These are phyloP conservation scores for Starmerella tilneyi DNA, from an alignment of 805 yeast genomes.

Conservation along the genomic window DNA sequence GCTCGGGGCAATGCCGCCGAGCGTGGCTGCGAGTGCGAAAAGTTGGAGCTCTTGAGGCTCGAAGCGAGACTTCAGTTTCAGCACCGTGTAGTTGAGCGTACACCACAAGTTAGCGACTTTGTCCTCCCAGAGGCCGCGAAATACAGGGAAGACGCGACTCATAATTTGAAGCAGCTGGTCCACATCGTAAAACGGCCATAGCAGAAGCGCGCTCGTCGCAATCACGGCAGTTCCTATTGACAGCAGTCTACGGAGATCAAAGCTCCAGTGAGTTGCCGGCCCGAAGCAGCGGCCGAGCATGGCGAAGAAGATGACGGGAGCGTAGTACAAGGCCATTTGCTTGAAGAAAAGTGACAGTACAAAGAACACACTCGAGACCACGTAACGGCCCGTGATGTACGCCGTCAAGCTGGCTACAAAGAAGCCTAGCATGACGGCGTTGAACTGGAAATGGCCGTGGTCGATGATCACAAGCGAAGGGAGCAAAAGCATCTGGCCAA, in stretches of 20 bases:
- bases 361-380: conserved; percentile 65
- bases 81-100: conserved; percentile 57
- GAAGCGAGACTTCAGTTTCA: conserved; percentile 57
- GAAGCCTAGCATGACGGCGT: conserved; percentile 87
- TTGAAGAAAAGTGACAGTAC: conserved; percentile 72
- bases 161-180: conserved; percentile 47
- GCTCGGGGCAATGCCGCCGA: conserved; percentile 46
- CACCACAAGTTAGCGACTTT: conserved; percentile 98
- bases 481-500: conserved; percentile 71
- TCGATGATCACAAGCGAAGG: conserved; percentile 78
- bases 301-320: conserved; percentile 79
- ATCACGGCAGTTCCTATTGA: conserved; percentile 57
- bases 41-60: conserved; percentile 48
- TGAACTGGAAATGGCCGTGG: conserved; percentile 96
- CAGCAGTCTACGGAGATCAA: conserved; percentile 36
- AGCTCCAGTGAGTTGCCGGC: conserved; percentile 11
- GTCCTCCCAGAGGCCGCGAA: conserved; percentile 90
- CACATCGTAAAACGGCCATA: conserved; percentile 51
- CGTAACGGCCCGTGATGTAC: conserved; percentile 47
- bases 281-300: conserved; percentile 54
- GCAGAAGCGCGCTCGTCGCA: conserved; percentile 40
- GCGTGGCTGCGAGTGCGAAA: conserved; percentile 35
- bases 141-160: conserved; percentile 76
- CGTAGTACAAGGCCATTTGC: conserved; percentile 90
- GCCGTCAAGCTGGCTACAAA: conserved; percentile 58